Conservation (phyloP, 768 basidiomycete species). For the Cubamyces sp. region DNA sequence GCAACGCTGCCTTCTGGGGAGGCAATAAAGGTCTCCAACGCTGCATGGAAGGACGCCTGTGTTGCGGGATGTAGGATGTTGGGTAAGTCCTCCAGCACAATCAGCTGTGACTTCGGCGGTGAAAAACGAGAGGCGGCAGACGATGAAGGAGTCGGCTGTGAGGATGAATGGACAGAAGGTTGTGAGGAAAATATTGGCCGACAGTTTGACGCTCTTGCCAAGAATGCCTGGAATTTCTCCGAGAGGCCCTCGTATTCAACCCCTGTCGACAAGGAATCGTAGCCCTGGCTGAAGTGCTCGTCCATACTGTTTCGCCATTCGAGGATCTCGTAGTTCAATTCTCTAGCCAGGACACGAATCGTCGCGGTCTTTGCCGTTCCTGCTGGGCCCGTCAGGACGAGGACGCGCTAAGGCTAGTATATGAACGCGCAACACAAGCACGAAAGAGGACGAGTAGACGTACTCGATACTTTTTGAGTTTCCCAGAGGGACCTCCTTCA, state of each 20-base stretch:
- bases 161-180: constrained; percentile 5
- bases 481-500: constrained; percentile 64
- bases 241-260: constrained; percentile 52
- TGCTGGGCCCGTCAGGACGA: constrained; percentile 85
- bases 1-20: constrained; percentile 37
- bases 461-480: constrained; percentile 75
- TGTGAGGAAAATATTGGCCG: constrained; percentile 48
- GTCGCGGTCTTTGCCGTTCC: constrained; percentile 92
- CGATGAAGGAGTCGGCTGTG: constrained; percentile 15
- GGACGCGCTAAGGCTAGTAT: constrained; percentile 60
- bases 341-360: constrained; percentile 69
- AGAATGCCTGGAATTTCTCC: constrained; percentile 76
- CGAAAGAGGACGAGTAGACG: constrained; percentile 31
- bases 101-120: constrained; percentile 49
- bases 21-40: constrained; percentile 60
- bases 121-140: constrained; percentile 1
- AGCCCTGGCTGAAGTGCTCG: constrained; percentile 40
- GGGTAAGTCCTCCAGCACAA: constrained; percentile 90
- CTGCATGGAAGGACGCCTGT: constrained; percentile 71
- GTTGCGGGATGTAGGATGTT: constrained; percentile 81
- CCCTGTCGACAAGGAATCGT: constrained; percentile 4
- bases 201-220: constrained; percentile 69
- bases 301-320: constrained; percentile 83
- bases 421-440: neutral
- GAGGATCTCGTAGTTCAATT: constrained; percentile 77